Evolutionary conservation across 345 rosid genomes (phyloP).

Genomic region (Eucalyptus regnans): DNA sequence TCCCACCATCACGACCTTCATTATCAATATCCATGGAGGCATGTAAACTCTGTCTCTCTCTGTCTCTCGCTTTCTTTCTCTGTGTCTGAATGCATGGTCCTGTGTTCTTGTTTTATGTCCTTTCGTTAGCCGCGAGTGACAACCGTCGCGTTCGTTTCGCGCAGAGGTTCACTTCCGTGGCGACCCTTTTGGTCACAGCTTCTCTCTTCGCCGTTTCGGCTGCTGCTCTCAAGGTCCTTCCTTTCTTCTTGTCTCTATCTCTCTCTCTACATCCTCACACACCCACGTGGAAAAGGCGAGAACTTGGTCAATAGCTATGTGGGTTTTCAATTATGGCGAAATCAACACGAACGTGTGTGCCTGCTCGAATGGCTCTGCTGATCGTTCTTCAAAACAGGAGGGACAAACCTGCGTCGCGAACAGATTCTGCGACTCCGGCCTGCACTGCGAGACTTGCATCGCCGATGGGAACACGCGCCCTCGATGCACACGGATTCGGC

Average conservation of each 20-base stretch:
- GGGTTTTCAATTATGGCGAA: background rate
- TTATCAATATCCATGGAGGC: background rate
- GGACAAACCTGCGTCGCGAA: constrained; percentile 61
- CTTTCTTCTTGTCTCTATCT: background rate
- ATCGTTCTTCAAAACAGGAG: constrained; percentile 19
- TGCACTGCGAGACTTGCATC: constrained; percentile 62
- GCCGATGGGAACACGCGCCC: constrained; percentile 56
- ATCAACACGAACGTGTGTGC: background rate
- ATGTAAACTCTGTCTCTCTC: background rate
- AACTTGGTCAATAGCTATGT: background rate
- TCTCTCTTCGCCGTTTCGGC: constrained; percentile 24
- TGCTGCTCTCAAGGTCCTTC: constrained; percentile 62
- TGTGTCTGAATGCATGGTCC: background rate
- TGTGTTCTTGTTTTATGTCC: background rate
- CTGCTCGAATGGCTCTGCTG: background rate
- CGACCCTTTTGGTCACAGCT: constrained; percentile 12
- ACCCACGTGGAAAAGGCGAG: background rate
- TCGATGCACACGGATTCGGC: constrained; percentile 59
- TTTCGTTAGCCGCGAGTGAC: background rate
- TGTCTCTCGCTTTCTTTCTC: background rate
- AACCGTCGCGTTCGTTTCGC: background rate
- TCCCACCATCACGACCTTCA: background rate
- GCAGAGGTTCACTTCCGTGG: constrained; percentile 17
- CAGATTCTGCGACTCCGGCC: constrained; percentile 46
- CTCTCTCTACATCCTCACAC: background rate